Evolutionary conservation across 1,284 basidiomycete species (phyloP), one percentile per base, ranked within the genome.

Genomic region (Sphagnurus paluster): DNA sequence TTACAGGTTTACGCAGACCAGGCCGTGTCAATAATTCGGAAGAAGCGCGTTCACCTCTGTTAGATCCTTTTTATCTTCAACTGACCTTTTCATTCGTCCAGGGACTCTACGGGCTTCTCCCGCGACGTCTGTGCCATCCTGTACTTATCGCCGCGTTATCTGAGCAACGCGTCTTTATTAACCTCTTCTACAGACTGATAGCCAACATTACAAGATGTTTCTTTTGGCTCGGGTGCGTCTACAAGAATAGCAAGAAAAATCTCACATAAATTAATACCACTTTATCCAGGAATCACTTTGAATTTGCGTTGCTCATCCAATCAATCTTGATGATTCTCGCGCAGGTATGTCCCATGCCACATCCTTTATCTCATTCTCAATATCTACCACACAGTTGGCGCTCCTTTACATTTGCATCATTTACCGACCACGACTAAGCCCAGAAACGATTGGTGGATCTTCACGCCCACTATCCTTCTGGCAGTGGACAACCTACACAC

Each of bases 171-270:
- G 42, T 41, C 29, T n/a, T 24, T 14, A 50, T 42, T 55, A 17
- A 53, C 34, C 14, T 30, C 17, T 25, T 49, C 34, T 40, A 45
- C 52, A 89, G 87, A 52, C 71, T 90, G 30, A 72, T 90, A 50
- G 88, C 90, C 41, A 92, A 92, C 64, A 87, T 92, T 44, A 84
- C 84, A 16, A 74, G 89, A 58, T 90, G 88, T 66, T 92, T 93
- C 72, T 92, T 91, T 68, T 92, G 91, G 90, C 66, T 93, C 39
- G 90, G 90, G 62, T 75, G 42, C 26, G 56, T 42, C 19, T 28
- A 13, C 9, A 25, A 11, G 39, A 10, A 38, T n/a, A n/a, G n/a
- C 14, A 11, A 35, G 10, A 35, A 26, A 19, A 13, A 20, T 10
- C n/a, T 33, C 7, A 20, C 47, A 26, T 5, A 14, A 42, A 10